phyloP scores from a whole-genome alignment of 2,329 filamentous ascomycete species.

The Pseudogymnoascus sp. region DNA sequence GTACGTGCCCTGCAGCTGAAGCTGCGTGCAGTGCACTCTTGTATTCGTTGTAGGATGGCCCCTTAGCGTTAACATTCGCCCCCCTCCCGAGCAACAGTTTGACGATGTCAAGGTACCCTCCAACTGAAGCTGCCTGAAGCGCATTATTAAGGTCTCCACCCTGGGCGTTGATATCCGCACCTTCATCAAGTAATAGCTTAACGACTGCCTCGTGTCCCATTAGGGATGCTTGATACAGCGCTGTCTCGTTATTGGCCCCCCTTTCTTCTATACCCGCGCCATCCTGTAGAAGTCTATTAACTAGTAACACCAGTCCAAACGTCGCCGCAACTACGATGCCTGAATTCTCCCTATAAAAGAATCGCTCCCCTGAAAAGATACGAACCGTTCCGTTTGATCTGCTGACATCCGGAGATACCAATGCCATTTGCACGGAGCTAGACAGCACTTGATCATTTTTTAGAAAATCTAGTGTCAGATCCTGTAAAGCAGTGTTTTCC shows the following conservation, averaged over 20 bases:
- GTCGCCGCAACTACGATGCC: not conserved
- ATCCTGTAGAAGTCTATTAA: not conserved
- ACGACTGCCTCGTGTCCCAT: not conserved
- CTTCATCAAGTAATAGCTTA: not conserved
- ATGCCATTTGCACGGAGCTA: not conserved
- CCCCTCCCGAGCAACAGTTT: not conserved
- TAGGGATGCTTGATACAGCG: not conserved
- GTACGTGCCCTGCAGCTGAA: not conserved
- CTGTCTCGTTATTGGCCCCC: not conserved
- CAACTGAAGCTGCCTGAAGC: not conserved
- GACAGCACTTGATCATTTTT: not conserved
- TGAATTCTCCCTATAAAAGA: too few species aligned
- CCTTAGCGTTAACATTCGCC: not conserved
- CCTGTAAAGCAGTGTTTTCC: not conserved
- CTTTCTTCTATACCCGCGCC: not conserved
- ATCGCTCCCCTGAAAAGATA: too few species aligned
- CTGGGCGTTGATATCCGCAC: not conserved
- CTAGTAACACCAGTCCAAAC: not conserved
- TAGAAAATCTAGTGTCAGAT: not conserved
- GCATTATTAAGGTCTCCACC: not conserved
- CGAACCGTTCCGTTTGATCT: too few species aligned
- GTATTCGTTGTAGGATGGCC: not conserved
- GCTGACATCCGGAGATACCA: too few species aligned
- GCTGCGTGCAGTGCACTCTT: not conserved
- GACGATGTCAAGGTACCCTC: not conserved